Percentiles rank a stretch among this genome's conserved stretches.
These are phyloP conservation scores for Veloboletus limbatus DNA, from an alignment of 1,284 basidiomycete species.

Conservation along the genomic window DNA sequence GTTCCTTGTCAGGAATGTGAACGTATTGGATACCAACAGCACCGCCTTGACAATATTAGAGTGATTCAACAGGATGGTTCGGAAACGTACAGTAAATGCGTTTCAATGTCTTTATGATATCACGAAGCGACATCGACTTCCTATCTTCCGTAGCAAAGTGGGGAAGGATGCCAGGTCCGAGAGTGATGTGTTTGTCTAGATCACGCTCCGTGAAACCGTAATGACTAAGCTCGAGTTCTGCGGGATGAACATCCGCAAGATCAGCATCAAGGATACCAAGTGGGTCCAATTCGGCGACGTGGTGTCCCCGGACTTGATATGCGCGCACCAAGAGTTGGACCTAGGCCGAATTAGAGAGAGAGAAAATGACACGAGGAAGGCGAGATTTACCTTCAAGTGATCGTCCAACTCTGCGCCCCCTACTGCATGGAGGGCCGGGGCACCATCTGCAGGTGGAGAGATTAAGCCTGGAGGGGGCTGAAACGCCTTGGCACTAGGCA, in stretches of 20 bases:
- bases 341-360: constrained; percentile 43
- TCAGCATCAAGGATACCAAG: constrained; percentile 91
- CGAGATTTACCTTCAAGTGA: constrained; percentile 79
- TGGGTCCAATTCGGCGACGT: constrained; percentile 93
- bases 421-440: constrained; percentile 75
- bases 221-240: constrained; percentile 87
- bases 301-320: constrained; percentile 98
- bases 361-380: not conserved
- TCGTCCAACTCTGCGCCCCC: constrained; percentile 83
- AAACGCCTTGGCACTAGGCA: constrained; percentile 83
- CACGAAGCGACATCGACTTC: constrained; percentile 85
- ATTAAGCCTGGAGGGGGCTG: constrained; percentile 75
- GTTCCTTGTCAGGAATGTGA: constrained; percentile 97
- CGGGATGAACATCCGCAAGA: constrained; percentile 71
- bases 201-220: constrained; percentile 96
- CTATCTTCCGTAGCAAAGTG: constrained; percentile 87
- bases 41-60: constrained; percentile 57
- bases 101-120: constrained; percentile 91
- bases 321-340: constrained; percentile 96
- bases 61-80: not conserved
- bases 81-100: constrained; percentile 86
- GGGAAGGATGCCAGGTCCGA: constrained; percentile 95
- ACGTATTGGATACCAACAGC: constrained; percentile 97
- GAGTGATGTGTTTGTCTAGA: constrained; percentile 90
- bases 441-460: constrained; percentile 72